Percentiles rank a stretch among this genome's conserved stretches.
phyloP scores from a whole-genome alignment of 179 eudicot genomes.

The Gypsophila paniculata region DNA sequence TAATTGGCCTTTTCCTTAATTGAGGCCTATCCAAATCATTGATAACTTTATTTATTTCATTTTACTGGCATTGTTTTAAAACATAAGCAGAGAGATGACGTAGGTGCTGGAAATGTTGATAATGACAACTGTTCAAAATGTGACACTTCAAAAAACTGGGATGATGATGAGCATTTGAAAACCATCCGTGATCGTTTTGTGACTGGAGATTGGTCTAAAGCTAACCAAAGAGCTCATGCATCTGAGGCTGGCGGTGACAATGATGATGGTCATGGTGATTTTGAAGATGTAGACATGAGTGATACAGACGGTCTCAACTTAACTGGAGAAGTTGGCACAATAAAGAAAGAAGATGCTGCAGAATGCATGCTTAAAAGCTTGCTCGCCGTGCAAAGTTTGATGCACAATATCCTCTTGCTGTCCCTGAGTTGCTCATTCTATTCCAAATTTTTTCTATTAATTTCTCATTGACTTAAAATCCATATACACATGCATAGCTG shows the following conservation, averaged over 20 bases:
- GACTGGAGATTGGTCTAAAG: slow-evolving; percentile 88
- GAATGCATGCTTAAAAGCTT: slow-evolving; percentile 76
- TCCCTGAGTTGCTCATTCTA: background rate
- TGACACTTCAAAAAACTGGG: slow-evolving; percentile 48
- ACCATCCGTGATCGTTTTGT: slow-evolving; percentile 84
- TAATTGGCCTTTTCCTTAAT: background rate
- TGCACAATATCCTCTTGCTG: slow-evolving; percentile 76
- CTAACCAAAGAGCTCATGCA: slow-evolving; percentile 50
- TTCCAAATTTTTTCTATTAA: too few relatives aligned
- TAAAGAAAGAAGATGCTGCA: slow-evolving; percentile 36
- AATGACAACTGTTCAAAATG: slow-evolving; percentile 73
- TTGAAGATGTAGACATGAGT: slow-evolving; percentile 90
- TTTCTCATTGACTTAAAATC: too few relatives aligned
- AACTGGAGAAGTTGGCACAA: slow-evolving; percentile 21
- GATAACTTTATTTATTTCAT: slow-evolving; percentile 6
- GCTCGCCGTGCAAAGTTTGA: slow-evolving; percentile 93
- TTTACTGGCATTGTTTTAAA: too few relatives aligned
- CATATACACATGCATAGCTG: too few relatives aligned
- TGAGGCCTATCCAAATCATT: background rate
- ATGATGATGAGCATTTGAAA: slow-evolving; percentile 38
- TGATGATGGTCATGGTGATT: slow-evolving; percentile 55
- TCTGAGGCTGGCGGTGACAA: slow-evolving; percentile 42
- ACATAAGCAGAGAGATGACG: slow-evolving; percentile 41
- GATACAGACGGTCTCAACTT: slow-evolving; percentile 40
- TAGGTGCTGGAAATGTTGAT: slow-evolving; percentile 39